phyloP scores from a whole-genome alignment of 768 basidiomycete species.

The Auriscalpium microsporum region DNA sequence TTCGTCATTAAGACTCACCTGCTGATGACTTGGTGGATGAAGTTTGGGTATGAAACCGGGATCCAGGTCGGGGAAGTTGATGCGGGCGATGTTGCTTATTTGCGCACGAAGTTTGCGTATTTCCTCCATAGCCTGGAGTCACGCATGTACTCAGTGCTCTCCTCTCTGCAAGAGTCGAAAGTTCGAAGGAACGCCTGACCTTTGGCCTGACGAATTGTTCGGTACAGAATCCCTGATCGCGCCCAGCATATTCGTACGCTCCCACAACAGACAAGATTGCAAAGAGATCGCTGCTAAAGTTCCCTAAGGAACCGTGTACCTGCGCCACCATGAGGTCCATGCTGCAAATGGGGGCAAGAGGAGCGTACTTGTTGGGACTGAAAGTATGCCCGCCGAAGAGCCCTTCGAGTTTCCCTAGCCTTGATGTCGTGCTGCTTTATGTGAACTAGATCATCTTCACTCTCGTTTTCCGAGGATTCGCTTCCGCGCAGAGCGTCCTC shows the following conservation, averaged over 20 bases:
- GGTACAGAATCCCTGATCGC: slow-evolving; percentile 69
- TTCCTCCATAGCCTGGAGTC: slow-evolving; percentile 88
- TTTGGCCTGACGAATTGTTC: slow-evolving; percentile 88
- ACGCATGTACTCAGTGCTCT: neutral
- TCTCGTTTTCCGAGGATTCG: slow-evolving; percentile 31
- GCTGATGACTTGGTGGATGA: slow-evolving; percentile 66
- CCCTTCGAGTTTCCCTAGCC: slow-evolving; percentile 49
- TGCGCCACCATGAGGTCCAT: slow-evolving; percentile 22
- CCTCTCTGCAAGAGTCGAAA: neutral
- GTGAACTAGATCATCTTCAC: slow-evolving; percentile 31
- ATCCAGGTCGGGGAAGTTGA: slow-evolving; percentile 63
- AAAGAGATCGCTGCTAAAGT: slow-evolving; percentile 77
- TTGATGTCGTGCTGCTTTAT: slow-evolving; percentile 38
- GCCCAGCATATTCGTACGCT: slow-evolving; percentile 89
- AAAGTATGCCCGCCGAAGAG: slow-evolving; percentile 72
- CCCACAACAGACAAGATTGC: slow-evolving; percentile 89
- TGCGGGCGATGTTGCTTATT: slow-evolving; percentile 73
- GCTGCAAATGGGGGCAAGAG: neutral
- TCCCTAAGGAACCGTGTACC: slow-evolving; percentile 76
- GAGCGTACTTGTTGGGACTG: slow-evolving; percentile 63
- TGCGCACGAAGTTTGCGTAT: slow-evolving; percentile 92
- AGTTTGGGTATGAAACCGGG: slow-evolving; percentile 57
- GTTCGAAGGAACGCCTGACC: slow-evolving; percentile 32
- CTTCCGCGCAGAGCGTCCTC: slow-evolving; percentile 56
- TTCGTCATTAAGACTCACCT: slow-evolving; percentile 37